Conservation (phyloP, 1,139 yeast species). For the Ogataea hybrid region DNA sequence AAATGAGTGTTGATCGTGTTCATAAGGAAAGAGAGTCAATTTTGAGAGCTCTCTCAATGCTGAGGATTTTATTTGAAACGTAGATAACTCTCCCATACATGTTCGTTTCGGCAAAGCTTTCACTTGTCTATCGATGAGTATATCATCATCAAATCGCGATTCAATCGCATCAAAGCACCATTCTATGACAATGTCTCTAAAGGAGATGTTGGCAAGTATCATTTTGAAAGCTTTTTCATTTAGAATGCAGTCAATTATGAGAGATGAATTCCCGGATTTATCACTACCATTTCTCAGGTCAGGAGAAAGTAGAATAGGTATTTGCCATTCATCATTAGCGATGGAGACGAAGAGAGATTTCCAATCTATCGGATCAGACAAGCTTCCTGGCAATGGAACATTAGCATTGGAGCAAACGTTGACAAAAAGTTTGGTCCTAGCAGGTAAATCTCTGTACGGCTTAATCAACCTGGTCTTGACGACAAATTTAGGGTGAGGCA, state of each 20-base stretch:
- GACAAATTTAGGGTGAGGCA: constrained; percentile 62
- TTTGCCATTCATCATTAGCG: constrained; percentile 76
- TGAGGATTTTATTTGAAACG: background rate
- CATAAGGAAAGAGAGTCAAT: no score
- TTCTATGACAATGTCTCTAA: constrained; percentile 49
- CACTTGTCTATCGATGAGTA: constrained; percentile 41
- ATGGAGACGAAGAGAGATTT: constrained; percentile 60
- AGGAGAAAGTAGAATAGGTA: no score
- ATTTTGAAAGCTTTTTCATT: constrained; percentile 60
- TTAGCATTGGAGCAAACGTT: constrained; percentile 67
- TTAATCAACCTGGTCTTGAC: constrained; percentile 55
- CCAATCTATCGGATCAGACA: constrained; percentile 48
- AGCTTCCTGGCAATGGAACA: constrained; percentile 52
- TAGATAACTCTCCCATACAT: constrained; percentile 46
- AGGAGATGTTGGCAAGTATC: constrained; percentile 53
- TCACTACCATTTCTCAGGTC: constrained; percentile 53
- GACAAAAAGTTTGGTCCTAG: constrained; percentile 67
- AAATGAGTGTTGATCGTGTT: no score
- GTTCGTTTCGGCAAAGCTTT: constrained; percentile 57
- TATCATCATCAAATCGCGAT: constrained; percentile 39
- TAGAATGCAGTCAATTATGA: constrained; percentile 76
- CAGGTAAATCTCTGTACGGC: constrained; percentile 23
- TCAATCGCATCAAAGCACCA: constrained; percentile 74
- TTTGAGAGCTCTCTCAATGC: background rate
- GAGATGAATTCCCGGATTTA: constrained; percentile 63